These are phyloP conservation scores for Colletotrichum godetiae DNA, from an alignment of 2,329 filamentous ascomycete genomes.

Conservation along the genomic window DNA sequence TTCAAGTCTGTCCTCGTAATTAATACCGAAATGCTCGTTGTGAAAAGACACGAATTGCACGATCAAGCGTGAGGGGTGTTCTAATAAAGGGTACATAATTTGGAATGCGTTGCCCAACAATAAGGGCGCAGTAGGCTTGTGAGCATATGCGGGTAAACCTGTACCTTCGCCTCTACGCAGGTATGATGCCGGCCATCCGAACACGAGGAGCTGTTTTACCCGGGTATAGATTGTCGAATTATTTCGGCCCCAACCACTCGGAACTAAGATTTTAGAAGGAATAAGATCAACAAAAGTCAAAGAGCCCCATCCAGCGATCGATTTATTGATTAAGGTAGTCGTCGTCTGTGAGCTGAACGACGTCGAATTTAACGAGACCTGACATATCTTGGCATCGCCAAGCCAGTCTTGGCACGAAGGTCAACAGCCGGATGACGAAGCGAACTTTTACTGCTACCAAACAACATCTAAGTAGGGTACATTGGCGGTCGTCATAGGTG, in stretches of 20 bases:
- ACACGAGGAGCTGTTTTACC: background rate
- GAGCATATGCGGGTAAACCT: background rate
- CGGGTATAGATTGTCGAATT: background rate
- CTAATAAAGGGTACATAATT: background rate
- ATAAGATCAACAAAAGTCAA: background rate
- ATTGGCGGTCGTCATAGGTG: too few species aligned
- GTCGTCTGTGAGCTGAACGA: background rate
- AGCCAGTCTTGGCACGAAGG: background rate
- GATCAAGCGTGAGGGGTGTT: background rate
- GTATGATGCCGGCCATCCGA: background rate
- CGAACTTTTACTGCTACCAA: too few species aligned
- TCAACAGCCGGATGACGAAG: background rate
- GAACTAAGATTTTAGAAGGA: background rate
- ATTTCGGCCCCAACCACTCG: background rate
- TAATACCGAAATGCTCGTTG: background rate
- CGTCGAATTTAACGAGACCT: background rate
- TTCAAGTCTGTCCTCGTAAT: background rate
- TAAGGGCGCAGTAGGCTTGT: background rate
- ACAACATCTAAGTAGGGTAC: background rate
- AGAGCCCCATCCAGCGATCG: background rate
- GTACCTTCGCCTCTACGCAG: background rate
- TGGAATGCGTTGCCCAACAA: background rate
- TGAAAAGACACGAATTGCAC: background rate
- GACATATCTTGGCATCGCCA: background rate
- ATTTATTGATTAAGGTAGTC: background rate